A percentile compares a stretch with the other conserved stretches of the same genome.
phyloP scores from a whole-genome alignment of 441 rosid genomes.

The Populus hybrid region DNA sequence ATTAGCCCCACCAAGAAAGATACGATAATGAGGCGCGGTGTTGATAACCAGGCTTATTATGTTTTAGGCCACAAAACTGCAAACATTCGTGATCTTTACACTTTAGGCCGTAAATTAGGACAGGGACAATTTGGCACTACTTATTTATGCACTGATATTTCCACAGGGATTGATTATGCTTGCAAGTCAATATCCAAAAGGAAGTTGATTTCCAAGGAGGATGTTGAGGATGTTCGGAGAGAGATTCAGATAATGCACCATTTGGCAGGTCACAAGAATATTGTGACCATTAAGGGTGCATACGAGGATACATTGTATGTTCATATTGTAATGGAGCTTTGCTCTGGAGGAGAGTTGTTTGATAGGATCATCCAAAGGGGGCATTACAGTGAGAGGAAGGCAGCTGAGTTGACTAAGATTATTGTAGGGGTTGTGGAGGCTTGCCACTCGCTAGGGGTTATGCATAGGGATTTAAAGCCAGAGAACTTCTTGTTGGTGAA shows the following conservation, averaged over 20 bases:
- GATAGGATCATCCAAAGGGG: slow-evolving; percentile 95
- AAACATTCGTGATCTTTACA: slow-evolving; percentile 78
- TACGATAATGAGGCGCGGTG: slow-evolving; percentile 58
- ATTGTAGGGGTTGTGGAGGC: slow-evolving; percentile 94
- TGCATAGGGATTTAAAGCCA: slow-evolving; percentile 29
- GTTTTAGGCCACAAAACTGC: slow-evolving; percentile 90
- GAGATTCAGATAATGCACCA: slow-evolving; percentile 99
- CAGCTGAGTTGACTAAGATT: slow-evolving; percentile 87
- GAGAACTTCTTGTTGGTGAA: slow-evolving; percentile 96
- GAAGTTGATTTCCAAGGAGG: slow-evolving; percentile 86
- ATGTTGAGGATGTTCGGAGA: slow-evolving; percentile 91
- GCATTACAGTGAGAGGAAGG: slow-evolving; percentile 91
- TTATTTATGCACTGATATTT: slow-evolving; percentile 66
- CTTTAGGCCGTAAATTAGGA: slow-evolving; percentile 77
- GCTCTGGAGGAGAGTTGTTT: slow-evolving; percentile 90
- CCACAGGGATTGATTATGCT: slow-evolving; percentile 74
- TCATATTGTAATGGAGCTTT: slow-evolving; percentile 95
- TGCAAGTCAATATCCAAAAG: slow-evolving; percentile 95
- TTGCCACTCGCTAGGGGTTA: slow-evolving; percentile 92
- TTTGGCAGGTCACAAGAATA: slow-evolving; percentile 93
- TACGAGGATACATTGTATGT: slow-evolving; percentile 83
- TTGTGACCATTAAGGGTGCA: slow-evolving; percentile 93
- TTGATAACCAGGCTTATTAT: slow-evolving; percentile 65
- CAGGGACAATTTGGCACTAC: slow-evolving; percentile 96
- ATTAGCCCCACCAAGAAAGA: slow-evolving; percentile 44